These are phyloP conservation scores for Parastagonospora nodorum DNA, from an alignment of 2,329 filamentous ascomycete species.

Conservation along the genomic window DNA sequence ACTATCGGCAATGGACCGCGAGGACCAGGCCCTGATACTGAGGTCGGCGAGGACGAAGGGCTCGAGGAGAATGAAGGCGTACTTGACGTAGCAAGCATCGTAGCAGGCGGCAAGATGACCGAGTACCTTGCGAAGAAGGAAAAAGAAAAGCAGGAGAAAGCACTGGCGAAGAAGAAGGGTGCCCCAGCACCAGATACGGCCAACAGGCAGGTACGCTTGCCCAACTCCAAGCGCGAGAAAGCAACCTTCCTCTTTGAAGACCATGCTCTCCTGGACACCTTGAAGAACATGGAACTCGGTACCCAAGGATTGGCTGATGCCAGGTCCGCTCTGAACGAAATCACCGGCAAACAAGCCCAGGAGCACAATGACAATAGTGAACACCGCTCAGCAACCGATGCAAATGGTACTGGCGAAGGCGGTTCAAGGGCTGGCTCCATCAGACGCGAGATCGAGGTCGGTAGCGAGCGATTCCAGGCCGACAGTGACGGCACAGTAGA, in stretches of 20 bases:
- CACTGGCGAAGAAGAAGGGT: slow-evolving; percentile 62
- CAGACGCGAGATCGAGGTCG: slow-evolving; percentile 73
- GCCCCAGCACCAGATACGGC: slow-evolving; percentile 62
- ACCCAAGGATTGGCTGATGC: slow-evolving; percentile 55
- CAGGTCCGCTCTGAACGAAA: slow-evolving; percentile 58
- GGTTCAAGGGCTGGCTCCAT: slow-evolving; percentile 39
- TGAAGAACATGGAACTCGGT: slow-evolving; percentile 56
- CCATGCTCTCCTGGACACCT: slow-evolving; percentile 58
- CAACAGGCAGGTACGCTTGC: slow-evolving; percentile 64
- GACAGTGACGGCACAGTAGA: slow-evolving; percentile 75
- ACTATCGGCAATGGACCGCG: slow-evolving; percentile 54
- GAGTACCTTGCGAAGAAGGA: slow-evolving; percentile 85
- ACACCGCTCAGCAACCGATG: slow-evolving; percentile 26
- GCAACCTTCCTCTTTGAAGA: slow-evolving; percentile 79
- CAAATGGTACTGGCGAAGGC: slow-evolving; percentile 31
- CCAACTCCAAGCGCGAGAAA: slow-evolving; percentile 72
- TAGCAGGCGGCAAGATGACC: slow-evolving; percentile 78
- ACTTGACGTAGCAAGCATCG: slow-evolving; percentile 82
- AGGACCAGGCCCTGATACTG: slow-evolving; percentile 60
- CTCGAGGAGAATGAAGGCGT: slow-evolving; percentile 71
- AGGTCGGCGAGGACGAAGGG: slow-evolving; percentile 58
- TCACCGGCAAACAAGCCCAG: slow-evolving; percentile 44
- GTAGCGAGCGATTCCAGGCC: slow-evolving; percentile 71
- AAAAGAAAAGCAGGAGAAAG: slow-evolving; percentile 74
- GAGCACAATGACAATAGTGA: slow-evolving; percentile 42